phyloP scores from a whole-genome alignment of 2,329 filamentous ascomycete species.

The Metarhizium album region DNA sequence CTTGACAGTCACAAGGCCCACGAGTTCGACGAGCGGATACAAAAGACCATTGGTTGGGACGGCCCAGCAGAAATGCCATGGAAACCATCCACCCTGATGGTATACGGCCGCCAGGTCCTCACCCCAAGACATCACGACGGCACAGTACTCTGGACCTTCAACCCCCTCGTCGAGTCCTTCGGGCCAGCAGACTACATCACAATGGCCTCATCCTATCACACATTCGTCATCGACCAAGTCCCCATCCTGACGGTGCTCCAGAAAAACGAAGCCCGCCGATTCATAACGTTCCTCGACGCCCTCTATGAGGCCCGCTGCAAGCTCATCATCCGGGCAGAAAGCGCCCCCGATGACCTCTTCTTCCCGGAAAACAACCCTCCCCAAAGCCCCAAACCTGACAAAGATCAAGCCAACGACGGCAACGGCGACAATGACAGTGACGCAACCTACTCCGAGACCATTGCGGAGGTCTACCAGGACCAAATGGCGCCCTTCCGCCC shows the following conservation, averaged over 20 bases:
- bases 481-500: conserved; percentile 66
- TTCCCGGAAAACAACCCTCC: conserved; percentile 48
- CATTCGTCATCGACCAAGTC: conserved; percentile 60
- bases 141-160: conserved; percentile 55
- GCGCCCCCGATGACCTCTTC: conserved; percentile 63
- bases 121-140: conserved; percentile 49
- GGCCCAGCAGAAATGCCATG: conserved; percentile 22
- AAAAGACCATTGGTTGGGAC: conserved; percentile 14
- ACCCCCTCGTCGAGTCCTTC: conserved; percentile 54
- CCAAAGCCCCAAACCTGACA: not conserved
- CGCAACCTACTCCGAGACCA: conserved; percentile 32
- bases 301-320: conserved; percentile 76
- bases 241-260: conserved; percentile 55
- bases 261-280: conserved; percentile 71
- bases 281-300: conserved; percentile 73
- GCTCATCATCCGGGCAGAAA: conserved; percentile 56
- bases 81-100: conserved; percentile 31
- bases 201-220: conserved; percentile 69
- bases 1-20: conserved; percentile 10
- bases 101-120: conserved; percentile 53
- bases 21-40: conserved; percentile 17
- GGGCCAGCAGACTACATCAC: conserved; percentile 78
- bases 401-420: conserved; percentile 2
- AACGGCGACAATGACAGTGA: conserved; percentile 18
- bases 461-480: conserved; percentile 66